Percentiles rank a stretch among this genome's conserved stretches.
These are phyloP conservation scores for Talaromyces funiculosus DNA, from an alignment of 2,329 filamentous ascomycete species.

Conservation along the genomic window DNA sequence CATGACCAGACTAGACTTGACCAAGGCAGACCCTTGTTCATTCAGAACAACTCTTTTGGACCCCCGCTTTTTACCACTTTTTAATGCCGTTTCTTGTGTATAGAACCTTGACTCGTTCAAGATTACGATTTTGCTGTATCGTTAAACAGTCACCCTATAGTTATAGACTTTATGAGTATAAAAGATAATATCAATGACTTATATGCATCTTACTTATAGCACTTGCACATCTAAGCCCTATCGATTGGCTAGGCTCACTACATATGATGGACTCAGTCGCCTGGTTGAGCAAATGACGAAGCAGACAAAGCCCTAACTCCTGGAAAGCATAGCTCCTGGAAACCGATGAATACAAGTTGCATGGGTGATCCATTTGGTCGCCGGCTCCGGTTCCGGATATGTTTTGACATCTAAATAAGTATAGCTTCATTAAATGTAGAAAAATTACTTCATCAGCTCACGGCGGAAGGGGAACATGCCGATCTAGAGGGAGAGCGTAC, in stretches of 20 bases:
- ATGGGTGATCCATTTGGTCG: too few species aligned
- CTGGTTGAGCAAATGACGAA: too few species aligned
- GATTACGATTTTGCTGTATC: conserved; percentile 1
- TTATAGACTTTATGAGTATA: conserved; percentile 1
- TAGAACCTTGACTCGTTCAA: background rate
- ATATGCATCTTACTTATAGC: background rate
- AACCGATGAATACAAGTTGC: too few species aligned
- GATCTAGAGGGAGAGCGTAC: too few species aligned
- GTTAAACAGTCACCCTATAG: background rate
- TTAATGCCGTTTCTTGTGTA: conserved; percentile 2
- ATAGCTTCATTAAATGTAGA: too few species aligned
- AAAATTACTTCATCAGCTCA: too few species aligned
- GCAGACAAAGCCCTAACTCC: too few species aligned
- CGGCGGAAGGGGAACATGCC: too few species aligned
- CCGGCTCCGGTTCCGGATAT: too few species aligned
- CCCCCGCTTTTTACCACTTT: background rate
- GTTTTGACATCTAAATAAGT: too few species aligned
- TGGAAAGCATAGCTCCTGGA: too few species aligned
- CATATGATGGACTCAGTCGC: background rate
- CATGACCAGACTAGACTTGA: background rate
- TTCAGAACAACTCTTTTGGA: too few species aligned
- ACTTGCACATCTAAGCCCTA: background rate
- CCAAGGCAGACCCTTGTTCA: background rate
- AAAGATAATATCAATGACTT: background rate
- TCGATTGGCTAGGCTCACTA: background rate